A percentile compares a stretch with the other conserved stretches of the same genome.
phyloP scores from a whole-genome alignment of 805 yeast genomes.

The Metschnikowia reukaufii region DNA sequence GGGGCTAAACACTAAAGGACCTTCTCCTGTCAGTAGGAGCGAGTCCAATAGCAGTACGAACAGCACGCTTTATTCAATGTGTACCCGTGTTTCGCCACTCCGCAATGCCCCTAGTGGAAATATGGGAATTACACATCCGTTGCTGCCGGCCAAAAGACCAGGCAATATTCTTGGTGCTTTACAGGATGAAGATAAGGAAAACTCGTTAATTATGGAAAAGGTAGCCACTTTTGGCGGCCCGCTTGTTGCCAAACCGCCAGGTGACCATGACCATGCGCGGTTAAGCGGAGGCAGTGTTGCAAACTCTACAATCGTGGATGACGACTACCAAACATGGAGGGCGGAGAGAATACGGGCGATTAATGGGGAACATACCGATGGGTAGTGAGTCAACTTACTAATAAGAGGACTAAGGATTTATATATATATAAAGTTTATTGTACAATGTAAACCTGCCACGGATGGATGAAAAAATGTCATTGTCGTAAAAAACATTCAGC shows the following conservation, averaged over 20 bases:
- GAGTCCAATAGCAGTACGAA: slow-evolving; percentile 3
- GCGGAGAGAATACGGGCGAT: slow-evolving; percentile 32
- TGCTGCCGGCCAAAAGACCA: slow-evolving; percentile 1
- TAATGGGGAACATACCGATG: slow-evolving; percentile 8
- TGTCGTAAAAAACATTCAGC: slow-evolving; percentile 1
- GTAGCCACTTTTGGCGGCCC: slow-evolving; percentile 3
- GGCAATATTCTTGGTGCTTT: not conserved
- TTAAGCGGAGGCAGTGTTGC: slow-evolving; percentile 30
- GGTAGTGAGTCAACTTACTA: no score
- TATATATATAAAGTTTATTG: not conserved
- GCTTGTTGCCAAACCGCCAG: not conserved
- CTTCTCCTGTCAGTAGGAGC: not conserved
- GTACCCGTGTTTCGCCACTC: slow-evolving; percentile 20
- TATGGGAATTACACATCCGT: not conserved
- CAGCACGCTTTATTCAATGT: slow-evolving; percentile 19
- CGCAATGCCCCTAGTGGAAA: not conserved
- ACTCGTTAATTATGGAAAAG: slow-evolving; percentile 4
- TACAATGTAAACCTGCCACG: not conserved
- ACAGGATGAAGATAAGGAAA: slow-evolving; percentile 17
- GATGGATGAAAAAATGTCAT: not conserved
- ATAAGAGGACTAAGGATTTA: no score
- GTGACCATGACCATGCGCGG: slow-evolving; percentile 2
- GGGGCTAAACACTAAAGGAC: not conserved
- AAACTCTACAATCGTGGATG: slow-evolving; percentile 40
- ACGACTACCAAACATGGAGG: slow-evolving; percentile 43